A percentile compares a stretch with the other conserved stretches of the same genome.
Conservation (phyloP, 768 basidiomycete genomes). For the Pseudohyphozyma bogoriensis region DNA sequence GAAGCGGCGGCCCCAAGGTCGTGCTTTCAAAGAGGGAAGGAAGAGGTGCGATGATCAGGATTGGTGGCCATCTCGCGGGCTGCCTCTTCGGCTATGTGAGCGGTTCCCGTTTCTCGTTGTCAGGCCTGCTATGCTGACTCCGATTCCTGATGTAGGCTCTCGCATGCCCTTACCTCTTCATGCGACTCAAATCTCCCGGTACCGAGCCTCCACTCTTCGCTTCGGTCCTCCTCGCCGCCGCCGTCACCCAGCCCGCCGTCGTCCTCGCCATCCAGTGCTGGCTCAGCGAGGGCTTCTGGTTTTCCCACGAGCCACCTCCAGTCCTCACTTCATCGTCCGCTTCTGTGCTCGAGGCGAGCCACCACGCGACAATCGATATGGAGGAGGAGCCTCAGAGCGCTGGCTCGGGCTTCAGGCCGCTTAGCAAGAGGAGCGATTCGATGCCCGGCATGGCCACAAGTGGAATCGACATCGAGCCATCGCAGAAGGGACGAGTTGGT, state of each 20-base stretch:
- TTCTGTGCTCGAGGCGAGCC: not conserved
- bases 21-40: constrained; percentile 14
- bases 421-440: not conserved
- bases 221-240: constrained; percentile 15
- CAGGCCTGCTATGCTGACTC: not conserved
- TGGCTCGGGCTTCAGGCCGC: not conserved
- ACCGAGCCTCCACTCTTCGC: not conserved
- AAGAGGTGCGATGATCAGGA: constrained; percentile 10
- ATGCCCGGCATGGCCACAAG: constrained; percentile 7
- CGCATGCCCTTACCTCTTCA: constrained; percentile 11
- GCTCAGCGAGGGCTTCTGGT: constrained; percentile 23
- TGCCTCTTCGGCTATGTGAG: constrained; percentile 13
- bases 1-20: constrained; percentile 7
- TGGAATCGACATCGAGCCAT: constrained; percentile 1
- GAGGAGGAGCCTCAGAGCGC: not conserved
- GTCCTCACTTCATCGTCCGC: constrained; percentile 13
- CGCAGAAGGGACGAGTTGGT: constrained; percentile 6
- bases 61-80: constrained; percentile 18
- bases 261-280: constrained; percentile 15
- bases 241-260: constrained; percentile 7
- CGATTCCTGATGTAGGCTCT: constrained; percentile 4
- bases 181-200: not conserved
- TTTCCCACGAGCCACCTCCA: not conserved
- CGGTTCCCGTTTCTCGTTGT: not conserved
- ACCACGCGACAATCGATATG: not conserved